phyloP scores from a whole-genome alignment of 345 rosid species.

The Boechera divaricarpa region DNA sequence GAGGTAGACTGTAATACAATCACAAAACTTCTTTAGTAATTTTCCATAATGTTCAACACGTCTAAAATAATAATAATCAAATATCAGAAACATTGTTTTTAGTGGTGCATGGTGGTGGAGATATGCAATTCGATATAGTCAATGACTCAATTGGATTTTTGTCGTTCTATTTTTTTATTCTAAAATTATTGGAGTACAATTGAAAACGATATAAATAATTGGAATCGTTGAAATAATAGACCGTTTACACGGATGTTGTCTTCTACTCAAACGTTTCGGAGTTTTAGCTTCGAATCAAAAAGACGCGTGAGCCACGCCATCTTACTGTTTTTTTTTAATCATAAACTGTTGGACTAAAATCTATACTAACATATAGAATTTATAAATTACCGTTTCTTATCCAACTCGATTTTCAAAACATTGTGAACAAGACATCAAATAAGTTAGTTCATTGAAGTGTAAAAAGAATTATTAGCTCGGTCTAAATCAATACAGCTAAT shows the following conservation, averaged over 20 bases:
- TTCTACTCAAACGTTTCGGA: slow-evolving; percentile 21
- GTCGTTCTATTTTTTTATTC: background rate
- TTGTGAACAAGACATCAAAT: slow-evolving; percentile 4
- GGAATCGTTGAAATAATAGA: slow-evolving; percentile 43
- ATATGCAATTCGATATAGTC: slow-evolving; percentile 9
- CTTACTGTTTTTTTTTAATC: background rate
- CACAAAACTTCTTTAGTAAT: too few species aligned
- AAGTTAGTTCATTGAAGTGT: slow-evolving; percentile 6
- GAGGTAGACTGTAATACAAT: background rate
- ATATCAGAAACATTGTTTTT: background rate
- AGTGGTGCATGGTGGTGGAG: slow-evolving; percentile 6
- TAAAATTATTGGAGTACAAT: slow-evolving; percentile 4
- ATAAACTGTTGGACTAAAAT: slow-evolving; percentile 1
- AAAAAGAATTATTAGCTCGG: slow-evolving; percentile 23
- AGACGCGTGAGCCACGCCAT: slow-evolving; percentile 28
- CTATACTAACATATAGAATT: background rate
- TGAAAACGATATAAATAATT: background rate
- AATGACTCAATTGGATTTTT: slow-evolving; percentile 20
- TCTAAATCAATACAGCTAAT: slow-evolving; percentile 34
- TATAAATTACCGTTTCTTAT: slow-evolving; percentile 3
- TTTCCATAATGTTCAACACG: too few species aligned
- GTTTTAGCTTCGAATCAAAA: slow-evolving; percentile 13
- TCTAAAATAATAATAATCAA: too few species aligned
- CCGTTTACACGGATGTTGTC: slow-evolving; percentile 40
- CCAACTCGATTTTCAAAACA: background rate